These are phyloP conservation scores for Aspergillus floridensis DNA, from an alignment of 2,329 filamentous ascomycete genomes.

Conservation along the genomic window DNA sequence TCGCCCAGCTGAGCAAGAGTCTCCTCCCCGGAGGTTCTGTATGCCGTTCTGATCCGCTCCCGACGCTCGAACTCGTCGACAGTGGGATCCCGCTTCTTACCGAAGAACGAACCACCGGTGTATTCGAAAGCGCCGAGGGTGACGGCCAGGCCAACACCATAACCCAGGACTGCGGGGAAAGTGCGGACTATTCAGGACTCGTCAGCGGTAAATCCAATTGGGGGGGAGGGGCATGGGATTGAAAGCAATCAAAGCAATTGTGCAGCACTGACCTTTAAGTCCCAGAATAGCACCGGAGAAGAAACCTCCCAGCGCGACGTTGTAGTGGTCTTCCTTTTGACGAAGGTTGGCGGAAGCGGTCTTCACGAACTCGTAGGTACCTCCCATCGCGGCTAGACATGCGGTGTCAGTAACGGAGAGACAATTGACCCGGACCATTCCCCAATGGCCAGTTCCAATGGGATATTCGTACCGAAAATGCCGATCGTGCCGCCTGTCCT, in stretches of 20 bases:
- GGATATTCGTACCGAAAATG: constrained; percentile 55
- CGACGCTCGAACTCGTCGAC: constrained; percentile 75
- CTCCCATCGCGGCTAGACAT: constrained; percentile 65
- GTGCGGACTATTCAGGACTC: constrained; percentile 52
- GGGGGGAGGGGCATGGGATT: no score
- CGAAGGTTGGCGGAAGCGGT: constrained; percentile 79
- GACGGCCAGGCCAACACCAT: constrained; percentile 59
- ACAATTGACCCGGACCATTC: not conserved
- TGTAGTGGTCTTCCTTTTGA: constrained; percentile 76
- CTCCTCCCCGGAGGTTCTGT: constrained; percentile 72
- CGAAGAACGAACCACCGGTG: constrained; percentile 61
- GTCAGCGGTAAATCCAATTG: constrained; percentile 7
- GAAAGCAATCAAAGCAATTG: no score
- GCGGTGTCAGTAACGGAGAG: constrained; percentile 10
- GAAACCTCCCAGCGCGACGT: constrained; percentile 73
- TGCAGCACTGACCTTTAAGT: constrained; percentile 59
- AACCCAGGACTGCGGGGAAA: constrained; percentile 68
- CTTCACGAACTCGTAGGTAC: constrained; percentile 73
- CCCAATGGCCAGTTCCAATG: not conserved
- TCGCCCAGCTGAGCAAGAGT: constrained; percentile 80
- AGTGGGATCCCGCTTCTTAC: constrained; percentile 54
- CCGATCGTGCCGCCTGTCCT: constrained; percentile 72
- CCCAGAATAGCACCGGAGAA: constrained; percentile 71
- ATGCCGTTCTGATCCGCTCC: constrained; percentile 69
- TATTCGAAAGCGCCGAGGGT: constrained; percentile 65